Evolutionary conservation across 1,284 basidiomycete genomes (phyloP).

Genomic region (Chondrostereum purpureum): DNA sequence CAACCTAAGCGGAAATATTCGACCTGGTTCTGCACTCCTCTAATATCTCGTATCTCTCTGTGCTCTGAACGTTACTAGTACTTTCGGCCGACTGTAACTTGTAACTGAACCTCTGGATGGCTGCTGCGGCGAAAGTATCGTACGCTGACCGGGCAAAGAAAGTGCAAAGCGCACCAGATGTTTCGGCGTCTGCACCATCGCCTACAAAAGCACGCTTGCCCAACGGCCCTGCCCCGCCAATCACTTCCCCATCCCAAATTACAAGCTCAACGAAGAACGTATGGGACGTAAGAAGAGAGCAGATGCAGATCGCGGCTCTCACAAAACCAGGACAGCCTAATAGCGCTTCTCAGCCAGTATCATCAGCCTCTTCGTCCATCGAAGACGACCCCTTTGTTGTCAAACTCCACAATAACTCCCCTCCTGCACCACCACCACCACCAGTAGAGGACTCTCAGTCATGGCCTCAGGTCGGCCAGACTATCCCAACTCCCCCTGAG

Average conservation of each 20-base stretch:
- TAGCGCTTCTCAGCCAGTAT: not conserved
- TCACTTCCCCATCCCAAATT: slow-evolving; percentile 8
- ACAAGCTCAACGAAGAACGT: too few relatives aligned
- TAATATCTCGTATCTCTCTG: too few relatives aligned
- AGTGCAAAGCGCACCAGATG: not conserved
- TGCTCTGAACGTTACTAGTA: too few relatives aligned
- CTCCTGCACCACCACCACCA: slow-evolving; percentile 19
- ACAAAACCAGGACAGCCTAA: not conserved
- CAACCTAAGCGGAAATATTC: too few relatives aligned
- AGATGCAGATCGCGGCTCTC: not conserved
- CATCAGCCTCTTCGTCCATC: slow-evolving; percentile 1
- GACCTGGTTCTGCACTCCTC: too few relatives aligned
- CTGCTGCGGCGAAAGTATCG: not conserved
- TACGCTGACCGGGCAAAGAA: not conserved
- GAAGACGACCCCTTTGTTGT: slow-evolving; percentile 41
- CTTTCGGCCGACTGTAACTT: too few relatives aligned
- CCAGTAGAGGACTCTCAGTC: slow-evolving; percentile 30
- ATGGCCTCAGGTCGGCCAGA: slow-evolving; percentile 45
- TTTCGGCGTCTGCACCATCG: not conserved
- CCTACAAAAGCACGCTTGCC: not conserved
- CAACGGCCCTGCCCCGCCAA: slow-evolving; percentile 1
- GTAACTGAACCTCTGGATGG: too few relatives aligned
- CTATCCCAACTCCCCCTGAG: slow-evolving; percentile 9
- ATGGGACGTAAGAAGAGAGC: slow-evolving; percentile 1
- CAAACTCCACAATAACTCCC: slow-evolving; percentile 22